Conservation (phyloP, 371 early-diverging fungal species). For the Mortierella sp. region DNA sequence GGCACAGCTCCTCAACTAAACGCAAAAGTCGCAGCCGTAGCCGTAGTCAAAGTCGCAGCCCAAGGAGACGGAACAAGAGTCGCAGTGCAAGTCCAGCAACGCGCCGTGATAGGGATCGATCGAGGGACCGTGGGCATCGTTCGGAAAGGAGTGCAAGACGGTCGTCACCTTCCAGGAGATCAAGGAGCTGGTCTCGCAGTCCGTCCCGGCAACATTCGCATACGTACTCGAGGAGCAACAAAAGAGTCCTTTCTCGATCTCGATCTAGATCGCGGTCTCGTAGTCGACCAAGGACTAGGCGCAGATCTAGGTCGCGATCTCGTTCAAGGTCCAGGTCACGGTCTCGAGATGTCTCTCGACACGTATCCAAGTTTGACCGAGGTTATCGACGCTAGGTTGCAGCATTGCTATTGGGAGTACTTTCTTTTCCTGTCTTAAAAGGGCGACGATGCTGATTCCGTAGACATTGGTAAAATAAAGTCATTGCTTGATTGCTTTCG, state of each 20-base stretch:
- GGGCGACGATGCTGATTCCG: too few relatives aligned
- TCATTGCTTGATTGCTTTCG: too few relatives aligned
- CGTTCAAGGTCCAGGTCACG: conserved; percentile 11
- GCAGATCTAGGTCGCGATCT: conserved; percentile 4
- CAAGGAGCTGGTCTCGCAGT: background rate
- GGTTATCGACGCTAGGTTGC: background rate
- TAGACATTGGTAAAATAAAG: too few relatives aligned
- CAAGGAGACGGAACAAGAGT: conserved; percentile 1
- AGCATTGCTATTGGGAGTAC: too few relatives aligned
- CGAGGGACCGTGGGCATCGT: background rate
- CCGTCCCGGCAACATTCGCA: background rate
- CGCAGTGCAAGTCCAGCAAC: background rate
- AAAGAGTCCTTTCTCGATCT: background rate
- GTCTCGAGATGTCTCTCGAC: conserved; percentile 1
- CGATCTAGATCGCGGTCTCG: background rate
- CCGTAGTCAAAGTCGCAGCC: background rate
- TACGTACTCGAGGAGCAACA: too few relatives aligned
- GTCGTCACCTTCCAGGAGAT: background rate
- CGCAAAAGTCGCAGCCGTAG: conserved; percentile 1
- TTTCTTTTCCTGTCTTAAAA: too few relatives aligned
- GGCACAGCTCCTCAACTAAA: background rate
- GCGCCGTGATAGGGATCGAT: background rate
- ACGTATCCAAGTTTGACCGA: background rate
- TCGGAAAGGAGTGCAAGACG: background rate
- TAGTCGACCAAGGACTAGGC: background rate